phyloP scores from a whole-genome alignment of 1,284 basidiomycete genomes.

The Bondarzewia mesenterica region DNA sequence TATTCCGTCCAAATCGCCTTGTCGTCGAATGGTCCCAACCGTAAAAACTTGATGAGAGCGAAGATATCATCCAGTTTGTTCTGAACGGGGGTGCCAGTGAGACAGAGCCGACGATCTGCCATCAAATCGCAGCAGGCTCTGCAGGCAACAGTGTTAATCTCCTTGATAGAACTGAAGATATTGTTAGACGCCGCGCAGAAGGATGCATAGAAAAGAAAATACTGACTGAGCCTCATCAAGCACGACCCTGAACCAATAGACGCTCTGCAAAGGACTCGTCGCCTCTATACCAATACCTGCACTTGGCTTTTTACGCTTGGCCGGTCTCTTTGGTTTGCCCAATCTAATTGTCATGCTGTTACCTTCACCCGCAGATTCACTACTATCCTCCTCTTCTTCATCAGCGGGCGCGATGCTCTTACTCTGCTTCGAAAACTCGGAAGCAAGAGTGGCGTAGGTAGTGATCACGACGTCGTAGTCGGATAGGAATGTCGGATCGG shows the following conservation, averaged over 20 bases:
- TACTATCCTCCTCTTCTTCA: constrained; percentile 59
- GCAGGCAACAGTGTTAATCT: constrained; percentile 88
- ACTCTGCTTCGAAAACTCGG: constrained; percentile 89
- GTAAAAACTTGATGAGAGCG: constrained; percentile 93
- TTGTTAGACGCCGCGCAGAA: constrained; percentile 9
- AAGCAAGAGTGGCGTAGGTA: constrained; percentile 92
- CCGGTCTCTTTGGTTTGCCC: constrained; percentile 51
- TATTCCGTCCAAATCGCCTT: constrained; percentile 90
- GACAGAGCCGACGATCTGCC: constrained; percentile 87
- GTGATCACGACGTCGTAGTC: constrained; percentile 98
- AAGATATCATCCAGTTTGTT: constrained; percentile 98
- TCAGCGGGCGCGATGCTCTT: constrained; percentile 50
- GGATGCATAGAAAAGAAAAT: constrained; percentile 1
- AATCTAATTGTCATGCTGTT: constrained; percentile 55
- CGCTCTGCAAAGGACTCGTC: constrained; percentile 85
- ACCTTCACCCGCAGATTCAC: constrained; percentile 57
- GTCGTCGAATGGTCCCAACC: constrained; percentile 88
- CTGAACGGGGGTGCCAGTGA: constrained; percentile 97
- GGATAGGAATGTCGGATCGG: constrained; percentile 78
- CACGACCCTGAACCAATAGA: constrained; percentile 97
- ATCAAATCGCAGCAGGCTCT: constrained; percentile 92
- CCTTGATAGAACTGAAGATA: constrained; percentile 82
- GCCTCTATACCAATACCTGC: constrained; percentile 37
- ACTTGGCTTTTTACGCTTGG: constrained; percentile 25
- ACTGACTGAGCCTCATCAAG: constrained; percentile 97